Base-by-base conservation (phyloP, 1,139 yeast genomes). In the Magnusiomyces suaveolens region DNA sequence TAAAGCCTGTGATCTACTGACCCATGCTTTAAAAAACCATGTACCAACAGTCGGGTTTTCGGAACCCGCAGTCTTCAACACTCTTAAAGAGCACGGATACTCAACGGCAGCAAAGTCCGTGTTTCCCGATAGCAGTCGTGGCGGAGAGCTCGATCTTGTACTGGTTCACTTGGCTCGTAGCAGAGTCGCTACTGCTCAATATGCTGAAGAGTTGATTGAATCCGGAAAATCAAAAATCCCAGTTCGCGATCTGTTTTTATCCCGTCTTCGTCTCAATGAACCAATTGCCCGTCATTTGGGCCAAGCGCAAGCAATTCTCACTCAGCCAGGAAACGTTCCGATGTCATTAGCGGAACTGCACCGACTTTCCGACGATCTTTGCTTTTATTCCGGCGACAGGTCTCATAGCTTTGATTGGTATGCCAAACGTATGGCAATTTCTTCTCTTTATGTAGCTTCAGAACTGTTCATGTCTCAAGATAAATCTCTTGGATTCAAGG, bases 341-440 rank as follows among this genome's bases (percentile, higher is more conserved):
- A 62, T 63, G 36, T 77, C 88, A 0, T 59, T 85, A 50, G 79
- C 77, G 39, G 95, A 88, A 65, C 76, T 92, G 57, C 86, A 83
- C 63, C 77, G 79, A 54, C 75, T 90, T 54, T 77, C 89, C 20
- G 97, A 92, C 68, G 97, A 92, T 66, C 76, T 92, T 59, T 80
- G 88, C 53, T 88, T 72, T 68, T 81, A 81, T 62, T 82, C 95
- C 0, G 94, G 90, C 2, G 97, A 90, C 66, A 71, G 75, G 54
- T 81, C 94, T n/a, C 80, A 84, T 57, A 96, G 88, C 68, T 83
- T 87, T 68, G 84, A 87, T 1, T 92, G 98, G 98, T 92, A 92
- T 68, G 74, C 95, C n/a, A 87, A 89, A 66, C 75, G 97, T 60
- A 72, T 83, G 29, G 78, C 87, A 3, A 68, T 90, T 32, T 77